A percentile compares a stretch with the other conserved stretches of the same genome.
phyloP scores from a whole-genome alignment of 2,329 filamentous ascomycete genomes.

The Aspergillus brasiliensis region DNA sequence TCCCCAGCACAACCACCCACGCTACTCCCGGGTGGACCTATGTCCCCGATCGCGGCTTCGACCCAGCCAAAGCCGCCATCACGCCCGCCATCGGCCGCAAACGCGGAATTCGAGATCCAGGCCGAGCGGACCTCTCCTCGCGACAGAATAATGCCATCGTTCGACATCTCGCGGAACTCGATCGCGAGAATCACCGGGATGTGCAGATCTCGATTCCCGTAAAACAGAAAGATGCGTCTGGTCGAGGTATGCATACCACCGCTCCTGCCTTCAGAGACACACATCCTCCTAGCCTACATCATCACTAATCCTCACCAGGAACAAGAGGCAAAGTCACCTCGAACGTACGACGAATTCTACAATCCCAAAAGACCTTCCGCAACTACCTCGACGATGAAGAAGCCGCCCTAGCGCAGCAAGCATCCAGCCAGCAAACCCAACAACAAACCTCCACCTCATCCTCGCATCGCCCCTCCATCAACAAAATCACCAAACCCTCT shows the following conservation, averaged over 20 bases:
- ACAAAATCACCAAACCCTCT: slow-evolving; percentile 25
- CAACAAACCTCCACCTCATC: slow-evolving; percentile 4
- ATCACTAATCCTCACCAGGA: slow-evolving; percentile 14
- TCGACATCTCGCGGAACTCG: slow-evolving; percentile 79
- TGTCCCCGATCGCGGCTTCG: slow-evolving; percentile 71
- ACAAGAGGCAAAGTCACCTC: slow-evolving; percentile 47
- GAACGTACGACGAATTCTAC: slow-evolving; percentile 51
- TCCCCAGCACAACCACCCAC: slow-evolving; percentile 70
- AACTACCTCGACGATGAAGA: slow-evolving; percentile 56
- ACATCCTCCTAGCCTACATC: background rate
- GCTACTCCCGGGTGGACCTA: slow-evolving; percentile 89
- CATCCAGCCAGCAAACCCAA: slow-evolving; percentile 8
- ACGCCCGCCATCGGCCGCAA: slow-evolving; percentile 63
- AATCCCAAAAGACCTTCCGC: slow-evolving; percentile 53
- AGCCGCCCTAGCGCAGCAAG: slow-evolving; percentile 39
- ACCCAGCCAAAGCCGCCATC: slow-evolving; percentile 57
- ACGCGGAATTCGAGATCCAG: slow-evolving; percentile 65
- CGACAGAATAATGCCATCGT: slow-evolving; percentile 79
- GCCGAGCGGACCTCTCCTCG: slow-evolving; percentile 69
- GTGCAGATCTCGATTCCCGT: slow-evolving; percentile 69
- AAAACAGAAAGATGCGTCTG: slow-evolving; percentile 50
- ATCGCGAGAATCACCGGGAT: slow-evolving; percentile 76
- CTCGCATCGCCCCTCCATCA: slow-evolving; percentile 20
- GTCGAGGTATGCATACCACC: slow-evolving; percentile 35
- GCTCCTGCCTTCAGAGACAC: background rate